phyloP scores from a whole-genome alignment of 148 eudicot genomes.

The Vaccinium macrocarpon region DNA sequence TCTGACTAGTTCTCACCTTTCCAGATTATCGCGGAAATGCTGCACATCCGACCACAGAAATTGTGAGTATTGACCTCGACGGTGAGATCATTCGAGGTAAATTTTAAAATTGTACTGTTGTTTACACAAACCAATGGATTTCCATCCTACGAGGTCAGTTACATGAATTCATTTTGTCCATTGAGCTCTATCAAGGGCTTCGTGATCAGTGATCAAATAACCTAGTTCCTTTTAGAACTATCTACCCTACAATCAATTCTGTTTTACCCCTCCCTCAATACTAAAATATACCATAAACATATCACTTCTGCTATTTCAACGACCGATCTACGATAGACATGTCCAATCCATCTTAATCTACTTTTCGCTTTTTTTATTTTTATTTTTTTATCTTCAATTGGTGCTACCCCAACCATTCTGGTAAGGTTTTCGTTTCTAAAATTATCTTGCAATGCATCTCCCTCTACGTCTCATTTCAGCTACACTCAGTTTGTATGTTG shows the following conservation, averaged over 20 bases:
- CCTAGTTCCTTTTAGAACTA: not conserved
- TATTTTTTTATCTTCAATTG: not conserved
- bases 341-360: not conserved
- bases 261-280: not conserved
- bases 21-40: conserved; percentile 17
- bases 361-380: too few relatives aligned
- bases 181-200: not conserved
- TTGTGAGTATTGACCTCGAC: conserved; percentile 16
- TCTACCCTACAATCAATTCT: not conserved
- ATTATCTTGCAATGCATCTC: not conserved
- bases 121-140: not conserved
- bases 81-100: conserved; percentile 17
- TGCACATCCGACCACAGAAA: conserved; percentile 20
- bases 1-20: not conserved
- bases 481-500: not conserved
- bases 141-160: not conserved
- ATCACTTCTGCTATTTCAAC: not conserved
- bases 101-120: not conserved
- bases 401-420: not conserved
- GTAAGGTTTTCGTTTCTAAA: not conserved
- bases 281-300: not conserved
- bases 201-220: not conserved
- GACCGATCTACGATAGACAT: not conserved
- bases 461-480: not conserved
- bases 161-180: not conserved